These are phyloP conservation scores for Thermochaetoides dissita DNA, from an alignment of 2,329 filamentous ascomycete genomes.

Conservation along the genomic window DNA sequence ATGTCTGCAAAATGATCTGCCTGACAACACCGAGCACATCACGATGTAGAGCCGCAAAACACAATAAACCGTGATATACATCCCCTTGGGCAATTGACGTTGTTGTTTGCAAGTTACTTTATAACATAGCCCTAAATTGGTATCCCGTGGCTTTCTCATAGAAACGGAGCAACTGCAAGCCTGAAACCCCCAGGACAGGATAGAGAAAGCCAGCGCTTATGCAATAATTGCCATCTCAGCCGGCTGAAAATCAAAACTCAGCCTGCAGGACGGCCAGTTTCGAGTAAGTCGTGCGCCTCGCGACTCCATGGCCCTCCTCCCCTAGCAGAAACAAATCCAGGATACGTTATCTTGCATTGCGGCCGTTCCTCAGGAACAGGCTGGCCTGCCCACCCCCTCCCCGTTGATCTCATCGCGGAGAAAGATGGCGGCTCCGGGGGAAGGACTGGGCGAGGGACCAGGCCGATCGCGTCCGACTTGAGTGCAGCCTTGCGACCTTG, in stretches of 20 bases:
- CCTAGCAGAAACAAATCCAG: slow-evolving; percentile 35
- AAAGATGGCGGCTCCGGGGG: slow-evolving; percentile 20
- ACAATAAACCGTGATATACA: too few relatives aligned
- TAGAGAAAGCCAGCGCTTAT: not conserved
- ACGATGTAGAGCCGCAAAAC: too few relatives aligned
- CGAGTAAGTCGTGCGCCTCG: slow-evolving; percentile 54
- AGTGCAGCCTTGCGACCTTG: slow-evolving; percentile 39
- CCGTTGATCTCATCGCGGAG: not conserved
- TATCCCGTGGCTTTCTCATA: too few relatives aligned
- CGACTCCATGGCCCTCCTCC: slow-evolving; percentile 51
- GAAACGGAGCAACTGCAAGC: too few relatives aligned
- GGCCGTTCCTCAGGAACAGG: slow-evolving; percentile 10
- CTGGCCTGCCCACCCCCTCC: not conserved
- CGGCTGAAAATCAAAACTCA: slow-evolving; percentile 1
- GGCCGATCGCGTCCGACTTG: slow-evolving; percentile 36
- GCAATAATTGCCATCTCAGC: not conserved
- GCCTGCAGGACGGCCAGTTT: slow-evolving; percentile 37
- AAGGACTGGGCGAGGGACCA: slow-evolving; percentile 29
- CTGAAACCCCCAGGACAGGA: too few relatives aligned
- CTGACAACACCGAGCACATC: too few relatives aligned
- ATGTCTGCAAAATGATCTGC: too few relatives aligned
- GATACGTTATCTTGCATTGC: slow-evolving; percentile 20
- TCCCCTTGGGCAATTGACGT: too few relatives aligned
- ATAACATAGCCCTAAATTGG: too few relatives aligned
- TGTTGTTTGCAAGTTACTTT: too few relatives aligned